Evolutionary conservation across 192 early-diverging fungal genomes (phyloP).

Genomic region (Umbelopsis sp.): DNA sequence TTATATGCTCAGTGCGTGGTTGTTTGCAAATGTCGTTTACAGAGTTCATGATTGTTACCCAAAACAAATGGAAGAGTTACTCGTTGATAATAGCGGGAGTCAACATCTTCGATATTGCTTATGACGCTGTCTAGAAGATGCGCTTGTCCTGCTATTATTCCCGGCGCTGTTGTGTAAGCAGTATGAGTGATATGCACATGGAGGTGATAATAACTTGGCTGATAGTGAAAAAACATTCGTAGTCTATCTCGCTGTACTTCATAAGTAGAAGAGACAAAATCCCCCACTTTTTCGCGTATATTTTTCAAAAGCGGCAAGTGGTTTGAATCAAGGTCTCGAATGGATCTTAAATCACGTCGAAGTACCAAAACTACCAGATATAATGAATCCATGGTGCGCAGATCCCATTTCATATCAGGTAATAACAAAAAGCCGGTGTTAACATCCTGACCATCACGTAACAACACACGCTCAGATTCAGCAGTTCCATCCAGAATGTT

Average conservation of each 20-base stretch:
- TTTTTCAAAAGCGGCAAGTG: slow-evolving; percentile 70
- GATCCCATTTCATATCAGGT: slow-evolving; percentile 87
- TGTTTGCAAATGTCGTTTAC: neutral
- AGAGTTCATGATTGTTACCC: slow-evolving; percentile 48
- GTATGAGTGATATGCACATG: slow-evolving; percentile 80
- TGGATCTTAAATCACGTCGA: slow-evolving; percentile 55
- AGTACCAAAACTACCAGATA: slow-evolving; percentile 70
- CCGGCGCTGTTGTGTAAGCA: slow-evolving; percentile 51
- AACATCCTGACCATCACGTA: slow-evolving; percentile 54
- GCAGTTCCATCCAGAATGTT: slow-evolving; percentile 70
- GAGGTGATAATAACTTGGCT: slow-evolving; percentile 84
- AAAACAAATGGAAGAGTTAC: slow-evolving; percentile 63
- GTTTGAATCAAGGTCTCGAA: slow-evolving; percentile 59
- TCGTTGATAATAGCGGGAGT: slow-evolving; percentile 66
- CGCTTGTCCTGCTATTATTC: slow-evolving; percentile 64
- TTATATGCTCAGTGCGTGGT: neutral
- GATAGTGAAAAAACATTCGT: slow-evolving; percentile 77
- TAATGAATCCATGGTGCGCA: slow-evolving; percentile 55
- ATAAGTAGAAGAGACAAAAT: slow-evolving; percentile 47
- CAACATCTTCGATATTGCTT: slow-evolving; percentile 66
- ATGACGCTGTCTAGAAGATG: slow-evolving; percentile 73
- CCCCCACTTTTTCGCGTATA: slow-evolving; percentile 52
- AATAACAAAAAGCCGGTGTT: slow-evolving; percentile 72
- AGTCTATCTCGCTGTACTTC: slow-evolving; percentile 61
- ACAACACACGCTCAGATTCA: slow-evolving; percentile 68